Conservation (phyloP, 192 early-diverging fungal genomes). For the Gigaspora rosea region DNA sequence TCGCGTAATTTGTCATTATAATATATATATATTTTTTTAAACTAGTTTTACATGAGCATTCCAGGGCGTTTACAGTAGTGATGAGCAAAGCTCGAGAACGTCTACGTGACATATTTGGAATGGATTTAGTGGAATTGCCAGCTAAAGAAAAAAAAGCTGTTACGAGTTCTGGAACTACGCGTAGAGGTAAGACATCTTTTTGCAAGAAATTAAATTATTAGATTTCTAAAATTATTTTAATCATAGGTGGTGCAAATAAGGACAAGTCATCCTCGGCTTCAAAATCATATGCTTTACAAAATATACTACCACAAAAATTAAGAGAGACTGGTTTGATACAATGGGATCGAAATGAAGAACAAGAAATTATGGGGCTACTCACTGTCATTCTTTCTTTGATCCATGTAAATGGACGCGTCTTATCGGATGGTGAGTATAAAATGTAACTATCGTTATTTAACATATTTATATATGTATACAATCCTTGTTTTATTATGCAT, state of each 20-base stretch:
- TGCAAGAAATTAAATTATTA: background rate
- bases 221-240: background rate
- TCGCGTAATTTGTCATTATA: background rate
- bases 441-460: background rate
- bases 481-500: background rate
- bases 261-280: background rate
- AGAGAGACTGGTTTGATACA: slow-evolving; percentile 37
- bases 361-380: slow-evolving; percentile 53
- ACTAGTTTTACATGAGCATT: slow-evolving; percentile 54
- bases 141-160: slow-evolving; percentile 34
- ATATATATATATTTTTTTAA: background rate
- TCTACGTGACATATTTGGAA: slow-evolving; percentile 60
- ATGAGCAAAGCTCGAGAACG: slow-evolving; percentile 51
- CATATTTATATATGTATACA: background rate
- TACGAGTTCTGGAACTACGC: background rate
- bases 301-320: slow-evolving; percentile 43
- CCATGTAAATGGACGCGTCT: slow-evolving; percentile 52
- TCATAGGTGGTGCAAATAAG: slow-evolving; percentile 6
- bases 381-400: slow-evolving; percentile 62
- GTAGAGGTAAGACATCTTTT: slow-evolving; percentile 33
- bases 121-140: slow-evolving; percentile 61
- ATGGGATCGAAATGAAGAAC: slow-evolving; percentile 44
- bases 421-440: slow-evolving; percentile 45
- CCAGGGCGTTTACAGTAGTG: slow-evolving; percentile 46
- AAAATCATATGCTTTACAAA: slow-evolving; percentile 49